Conservation (phyloP, 1,139 yeast species). For the Yamadazyma dushanensis region DNA sequence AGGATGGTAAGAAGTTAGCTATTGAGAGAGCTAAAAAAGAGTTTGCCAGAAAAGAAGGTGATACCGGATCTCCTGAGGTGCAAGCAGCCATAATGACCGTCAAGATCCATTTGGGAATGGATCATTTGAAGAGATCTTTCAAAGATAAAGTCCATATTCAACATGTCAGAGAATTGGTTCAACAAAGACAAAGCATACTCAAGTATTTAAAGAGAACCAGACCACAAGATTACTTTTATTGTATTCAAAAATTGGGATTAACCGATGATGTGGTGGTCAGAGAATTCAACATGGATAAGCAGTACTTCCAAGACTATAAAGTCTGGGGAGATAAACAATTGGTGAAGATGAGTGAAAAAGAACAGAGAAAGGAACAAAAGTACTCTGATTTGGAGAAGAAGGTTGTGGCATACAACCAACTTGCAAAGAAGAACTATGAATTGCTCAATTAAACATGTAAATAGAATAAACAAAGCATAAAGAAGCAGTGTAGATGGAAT, state of each 20-base stretch:
- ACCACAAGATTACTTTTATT: constrained; percentile 81
- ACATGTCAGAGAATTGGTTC: constrained; percentile 76
- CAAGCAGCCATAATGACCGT: constrained; percentile 91
- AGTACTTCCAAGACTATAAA: constrained; percentile 81
- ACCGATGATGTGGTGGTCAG: constrained; percentile 74
- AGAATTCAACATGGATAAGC: constrained; percentile 83
- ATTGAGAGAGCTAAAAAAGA: constrained; percentile 68
- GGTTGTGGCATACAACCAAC: constrained; percentile 38
- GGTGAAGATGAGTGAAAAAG: constrained; percentile 44
- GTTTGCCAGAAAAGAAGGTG: constrained; percentile 82
- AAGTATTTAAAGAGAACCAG: constrained; percentile 77
- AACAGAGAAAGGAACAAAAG: constrained; percentile 37
- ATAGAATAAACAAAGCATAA: background rate
- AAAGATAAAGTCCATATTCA: constrained; percentile 75
- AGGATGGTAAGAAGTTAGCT: constrained; percentile 61
- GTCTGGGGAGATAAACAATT: constrained; percentile 69
- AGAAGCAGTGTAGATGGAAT: too few species aligned
- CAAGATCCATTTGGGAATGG: constrained; percentile 73
- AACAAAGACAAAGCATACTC: constrained; percentile 80
- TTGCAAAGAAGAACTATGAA: constrained; percentile 42
- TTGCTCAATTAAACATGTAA: constrained; percentile 5
- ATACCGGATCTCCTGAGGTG: constrained; percentile 93
- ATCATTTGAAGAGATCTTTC: constrained; percentile 69
- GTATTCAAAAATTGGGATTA: constrained; percentile 84
- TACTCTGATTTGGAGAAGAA: constrained; percentile 40